Evolutionary conservation across 2,329 filamentous ascomycete species (phyloP).

Genomic region (Fusarium camptoceras): DNA sequence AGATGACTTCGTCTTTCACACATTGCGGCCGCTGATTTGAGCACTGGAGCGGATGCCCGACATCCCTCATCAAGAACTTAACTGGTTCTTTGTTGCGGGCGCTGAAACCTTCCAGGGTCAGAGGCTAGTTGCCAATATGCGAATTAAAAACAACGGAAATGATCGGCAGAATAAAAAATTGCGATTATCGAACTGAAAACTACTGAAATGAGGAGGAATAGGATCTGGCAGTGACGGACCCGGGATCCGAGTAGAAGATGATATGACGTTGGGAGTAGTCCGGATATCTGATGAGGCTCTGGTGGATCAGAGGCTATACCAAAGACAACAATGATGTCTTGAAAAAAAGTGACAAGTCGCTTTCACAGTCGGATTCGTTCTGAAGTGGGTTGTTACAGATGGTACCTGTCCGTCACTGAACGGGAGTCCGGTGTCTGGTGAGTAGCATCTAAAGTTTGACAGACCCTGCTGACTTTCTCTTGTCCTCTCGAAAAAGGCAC

Average conservation of each 20-base stretch:
- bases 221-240: neutral
- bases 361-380: neutral
- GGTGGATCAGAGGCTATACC: neutral
- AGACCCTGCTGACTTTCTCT: conserved; percentile 6
- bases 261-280: neutral
- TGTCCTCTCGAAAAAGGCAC: conserved; percentile 8
- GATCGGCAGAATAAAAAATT: neutral
- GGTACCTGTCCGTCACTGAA: conserved; percentile 8
- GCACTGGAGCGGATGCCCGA: neutral
- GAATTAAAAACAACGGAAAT: neutral
- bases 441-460: neutral
- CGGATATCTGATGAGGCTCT: neutral
- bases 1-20: neutral
- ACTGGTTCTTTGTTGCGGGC: neutral
- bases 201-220: neutral
- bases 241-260: no score
- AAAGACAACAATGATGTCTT: neutral
- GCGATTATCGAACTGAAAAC: no score
- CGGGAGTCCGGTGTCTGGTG: neutral
- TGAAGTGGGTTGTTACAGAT: neutral
- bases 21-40: no score
- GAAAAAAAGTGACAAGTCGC: conserved; percentile 5
- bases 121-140: neutral
- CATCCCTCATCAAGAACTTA: neutral
- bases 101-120: neutral